Base-by-base conservation (phyloP, 805 yeast genomes). In the Candida quercuum region DNA sequence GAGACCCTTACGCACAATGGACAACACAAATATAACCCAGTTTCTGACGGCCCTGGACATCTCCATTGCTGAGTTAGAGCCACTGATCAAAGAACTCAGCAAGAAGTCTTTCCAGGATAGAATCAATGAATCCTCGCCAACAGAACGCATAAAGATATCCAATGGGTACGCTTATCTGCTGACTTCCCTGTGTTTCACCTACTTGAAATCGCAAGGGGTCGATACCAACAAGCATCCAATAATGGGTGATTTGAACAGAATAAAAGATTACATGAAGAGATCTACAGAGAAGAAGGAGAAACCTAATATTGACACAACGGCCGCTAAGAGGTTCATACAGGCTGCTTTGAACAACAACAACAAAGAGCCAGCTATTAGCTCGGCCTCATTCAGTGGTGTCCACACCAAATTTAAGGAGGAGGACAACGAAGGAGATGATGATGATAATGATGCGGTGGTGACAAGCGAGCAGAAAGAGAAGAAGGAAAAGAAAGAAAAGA, bases 261-360 rank as follows among this genome's bases (percentile, higher is more conserved):
- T 85, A 28, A 83, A 81, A 54, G 52, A 67, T n/a, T 82, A 81
- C 46, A 81, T 83, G 78, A 69, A 69, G 27, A 69, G 78, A 50
- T 68, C 74, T 26, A 75, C 47, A 31, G 42, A 41, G 44, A 52
- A 39, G 38, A 57, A 40, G 2, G 32, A 39, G 12, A 28, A 42
- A 3, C 46, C 33, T 5, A 31, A 39, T 16, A 57, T 57, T 5
- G 63, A 64, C 27, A 54, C 61, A 4, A 61, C 60, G 15, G 64
- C 61, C n/a, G 75, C 79, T 0, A 67, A 69, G 43, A 61, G 67
- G 30, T 66, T 69, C 38, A 68, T 78, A 22, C 61, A 61, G 27
- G 60, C 61, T 38, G 72, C 78, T 0, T 56, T 76, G 40, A 74
- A 71, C 16, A 47, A 42, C 6, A 3, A 29, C 39, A 4, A 39